Base-by-base conservation (phyloP, 306 rosid genomes). In the Senna siamea region DNA sequence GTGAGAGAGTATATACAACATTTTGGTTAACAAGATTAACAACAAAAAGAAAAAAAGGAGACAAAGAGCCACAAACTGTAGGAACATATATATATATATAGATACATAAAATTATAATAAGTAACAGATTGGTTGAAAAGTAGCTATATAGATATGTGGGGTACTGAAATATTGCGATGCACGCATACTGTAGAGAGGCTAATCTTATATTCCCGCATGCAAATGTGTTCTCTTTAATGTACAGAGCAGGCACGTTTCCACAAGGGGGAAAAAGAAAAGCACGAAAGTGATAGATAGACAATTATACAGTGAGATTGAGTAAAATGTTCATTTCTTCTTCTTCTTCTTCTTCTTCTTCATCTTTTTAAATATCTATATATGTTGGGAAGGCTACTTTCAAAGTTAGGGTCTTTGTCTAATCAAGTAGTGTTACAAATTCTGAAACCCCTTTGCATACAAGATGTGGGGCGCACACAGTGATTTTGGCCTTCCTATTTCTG, bases 201-300 rank as follows among this genome's bases (percentile, higher is more conserved):
- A 63, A 77, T 75, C 78, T 80, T 80, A 83, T 87, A 90, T 86
- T 90, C 96, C 92, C 97, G 97, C 98, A 88, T 93, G 98, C 97
- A 79, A 69, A 61, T 61, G 78, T 72, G 83, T 64, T 88, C 76
- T 69, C 83, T 88, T 81, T 85, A 77, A 70, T 85, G 88, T 54
- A 67, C 89, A 88, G 88, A 80, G 78, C 0, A 18, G 85, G 93
- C 96, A 92, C 96, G 85, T 81, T 88, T 83, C 83, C 89, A 80
- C 83, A 85, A 17, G 72, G 22, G 64, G 70, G 11, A 86, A 74
- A 77, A 67, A 53, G 80, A 54, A 28, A 81, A 68, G 38, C 53
- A 20, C 12, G 50, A 70, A 78, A 60, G 77, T 53, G 53, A 13
- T 48, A 63, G 56, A 75, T 32, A 64, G 82, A 80, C 87, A 75